A percentile compares a stretch with the other conserved stretches of the same genome.
phyloP scores from a whole-genome alignment of 2,329 filamentous ascomycete genomes.

The Monosporascus ibericus region DNA sequence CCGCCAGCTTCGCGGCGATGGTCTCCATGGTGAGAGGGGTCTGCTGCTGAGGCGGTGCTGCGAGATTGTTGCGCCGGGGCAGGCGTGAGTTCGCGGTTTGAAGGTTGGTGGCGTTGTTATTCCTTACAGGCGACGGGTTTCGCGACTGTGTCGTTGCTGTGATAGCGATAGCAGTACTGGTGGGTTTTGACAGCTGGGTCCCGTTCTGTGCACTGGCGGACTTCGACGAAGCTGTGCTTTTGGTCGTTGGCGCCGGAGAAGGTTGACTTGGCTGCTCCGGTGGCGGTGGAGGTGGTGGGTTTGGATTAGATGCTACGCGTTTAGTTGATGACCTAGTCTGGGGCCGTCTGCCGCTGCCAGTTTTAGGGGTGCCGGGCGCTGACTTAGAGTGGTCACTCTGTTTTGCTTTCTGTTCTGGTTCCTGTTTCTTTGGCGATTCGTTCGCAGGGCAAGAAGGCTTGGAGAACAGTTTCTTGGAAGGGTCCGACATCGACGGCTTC shows the following conservation, averaged over 20 bases:
- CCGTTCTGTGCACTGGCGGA: background rate
- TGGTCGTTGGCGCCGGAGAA: background rate
- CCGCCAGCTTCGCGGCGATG: slow-evolving; percentile 58
- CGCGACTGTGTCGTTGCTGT: background rate
- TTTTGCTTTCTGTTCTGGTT: slow-evolving; percentile 7
- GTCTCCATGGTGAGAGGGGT: slow-evolving; percentile 55
- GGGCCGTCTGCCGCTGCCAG: slow-evolving; percentile 1
- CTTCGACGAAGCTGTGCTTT: background rate
- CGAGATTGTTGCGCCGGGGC: slow-evolving; percentile 25
- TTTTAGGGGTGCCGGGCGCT: slow-evolving; percentile 1
- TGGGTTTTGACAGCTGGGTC: background rate
- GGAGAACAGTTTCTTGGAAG: slow-evolving; percentile 24
- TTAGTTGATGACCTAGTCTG: slow-evolving; percentile 7
- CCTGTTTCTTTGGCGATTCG: slow-evolving; percentile 6
- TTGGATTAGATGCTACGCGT: slow-evolving; percentile 13
- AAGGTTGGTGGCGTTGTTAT: background rate
- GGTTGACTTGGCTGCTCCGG: background rate
- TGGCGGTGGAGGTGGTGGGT: slow-evolving; percentile 1
- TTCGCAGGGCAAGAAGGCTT: slow-evolving; percentile 13
- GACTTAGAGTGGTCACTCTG: background rate
- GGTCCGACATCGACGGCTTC: slow-evolving; percentile 20
- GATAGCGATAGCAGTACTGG: background rate
- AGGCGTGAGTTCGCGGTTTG: slow-evolving; percentile 26
- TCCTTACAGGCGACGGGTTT: background rate
- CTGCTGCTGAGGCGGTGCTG: slow-evolving; percentile 32